Evolutionary conservation across 2,329 filamentous ascomycete genomes (phyloP).

Genomic region (Escovopsis weberi): DNA sequence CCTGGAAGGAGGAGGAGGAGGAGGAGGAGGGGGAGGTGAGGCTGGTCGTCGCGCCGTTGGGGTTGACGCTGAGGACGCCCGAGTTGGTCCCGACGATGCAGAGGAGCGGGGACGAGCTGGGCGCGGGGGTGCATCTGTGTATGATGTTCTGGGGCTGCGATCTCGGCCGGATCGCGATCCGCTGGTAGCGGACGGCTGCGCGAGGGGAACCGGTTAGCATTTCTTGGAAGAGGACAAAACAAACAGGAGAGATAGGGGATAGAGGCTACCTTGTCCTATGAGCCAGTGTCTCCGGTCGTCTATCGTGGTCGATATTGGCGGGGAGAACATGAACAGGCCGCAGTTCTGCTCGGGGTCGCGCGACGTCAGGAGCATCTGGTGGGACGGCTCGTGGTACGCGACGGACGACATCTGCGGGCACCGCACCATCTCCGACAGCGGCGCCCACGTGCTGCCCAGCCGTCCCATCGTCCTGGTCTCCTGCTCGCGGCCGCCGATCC

Average conservation of each 20-base stretch:
- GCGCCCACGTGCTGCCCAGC: background rate
- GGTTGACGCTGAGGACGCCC: conserved; percentile 28
- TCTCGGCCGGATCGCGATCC: conserved; percentile 15
- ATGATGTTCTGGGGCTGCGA: conserved; percentile 18
- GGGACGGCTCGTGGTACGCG: conserved; percentile 28
- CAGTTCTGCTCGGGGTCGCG: conserved; percentile 16
- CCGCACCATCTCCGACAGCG: conserved; percentile 20
- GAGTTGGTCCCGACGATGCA: conserved; percentile 34
- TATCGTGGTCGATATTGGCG: conserved; percentile 14
- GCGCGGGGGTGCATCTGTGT: conserved; percentile 28
- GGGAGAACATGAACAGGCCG: conserved; percentile 25
- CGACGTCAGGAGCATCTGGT: conserved; percentile 29
- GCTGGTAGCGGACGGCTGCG: conserved; percentile 19
- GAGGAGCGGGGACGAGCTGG: conserved; percentile 22
- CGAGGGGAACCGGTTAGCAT: background rate
- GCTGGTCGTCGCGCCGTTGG: conserved; percentile 19
- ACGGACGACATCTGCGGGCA: conserved; percentile 30
- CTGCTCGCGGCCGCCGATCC: background rate
- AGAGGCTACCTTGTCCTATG: conserved; percentile 19
- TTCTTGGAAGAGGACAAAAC: background rate
- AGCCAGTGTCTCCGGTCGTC: conserved; percentile 22
- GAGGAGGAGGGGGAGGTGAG: conserved; percentile 12
- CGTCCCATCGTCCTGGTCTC: background rate
- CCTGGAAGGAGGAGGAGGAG: background rate
- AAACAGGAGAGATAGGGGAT: background rate